phyloP scores from a whole-genome alignment of 208 protist species.

The Crithidia sp. region DNA sequence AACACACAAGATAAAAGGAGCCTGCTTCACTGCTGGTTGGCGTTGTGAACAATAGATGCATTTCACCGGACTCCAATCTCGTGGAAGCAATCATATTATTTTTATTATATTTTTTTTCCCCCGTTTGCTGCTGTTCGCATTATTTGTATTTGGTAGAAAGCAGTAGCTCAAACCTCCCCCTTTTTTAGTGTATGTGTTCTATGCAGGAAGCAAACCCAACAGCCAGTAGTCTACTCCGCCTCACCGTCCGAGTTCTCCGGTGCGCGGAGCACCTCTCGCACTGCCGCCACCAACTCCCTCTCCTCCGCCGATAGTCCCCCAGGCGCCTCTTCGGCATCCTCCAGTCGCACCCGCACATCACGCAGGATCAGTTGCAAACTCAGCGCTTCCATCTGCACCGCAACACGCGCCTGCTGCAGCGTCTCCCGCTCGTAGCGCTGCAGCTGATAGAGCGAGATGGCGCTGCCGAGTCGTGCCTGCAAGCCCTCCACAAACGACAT shows the following conservation, averaged over 20 bases:
- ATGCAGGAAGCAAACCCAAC: too few species aligned
- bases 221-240: too few species aligned
- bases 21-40: too few species aligned
- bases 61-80: too few species aligned
- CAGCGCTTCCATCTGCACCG: slow-evolving; percentile 57
- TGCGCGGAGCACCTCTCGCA: slow-evolving; percentile 22
- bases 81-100: too few species aligned
- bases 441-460: slow-evolving; percentile 59
- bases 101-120: too few species aligned
- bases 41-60: too few species aligned
- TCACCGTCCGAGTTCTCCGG: background rate
- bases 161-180: too few species aligned
- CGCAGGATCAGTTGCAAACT: slow-evolving; percentile 57
- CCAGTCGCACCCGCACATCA: slow-evolving; percentile 36
- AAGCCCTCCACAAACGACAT: slow-evolving; percentile 46
- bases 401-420: slow-evolving; percentile 57
- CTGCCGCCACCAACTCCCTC: background rate
- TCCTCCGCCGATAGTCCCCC: background rate
- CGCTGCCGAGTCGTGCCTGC: slow-evolving; percentile 41
- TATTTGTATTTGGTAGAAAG: too few species aligned
- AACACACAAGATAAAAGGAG: too few species aligned
- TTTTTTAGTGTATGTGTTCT: too few species aligned
- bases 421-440: slow-evolving; percentile 73
- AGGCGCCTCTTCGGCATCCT: slow-evolving; percentile 5
- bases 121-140: too few species aligned